A percentile compares a stretch with the other conserved stretches of the same genome.
phyloP scores from a whole-genome alignment of 352 stramenopile genomes.

The Phytopythium mirpurense region DNA sequence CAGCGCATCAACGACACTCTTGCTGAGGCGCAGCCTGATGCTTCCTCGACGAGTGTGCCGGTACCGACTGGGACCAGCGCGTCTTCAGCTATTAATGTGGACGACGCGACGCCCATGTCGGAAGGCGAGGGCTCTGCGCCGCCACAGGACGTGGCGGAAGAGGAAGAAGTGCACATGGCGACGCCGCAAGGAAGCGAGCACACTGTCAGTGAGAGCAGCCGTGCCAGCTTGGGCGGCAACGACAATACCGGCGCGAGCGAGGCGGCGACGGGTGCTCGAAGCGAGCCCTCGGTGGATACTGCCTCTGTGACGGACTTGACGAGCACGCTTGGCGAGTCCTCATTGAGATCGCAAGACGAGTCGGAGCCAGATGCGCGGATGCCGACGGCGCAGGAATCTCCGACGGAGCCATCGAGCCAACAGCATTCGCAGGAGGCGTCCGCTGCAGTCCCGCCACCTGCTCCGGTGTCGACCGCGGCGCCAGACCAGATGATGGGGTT shows the following conservation, averaged over 20 bases:
- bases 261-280: conserved; percentile 4
- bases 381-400: conserved; percentile 30
- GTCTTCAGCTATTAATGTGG: not conserved
- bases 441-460: conserved; percentile 6
- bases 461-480: conserved; percentile 8
- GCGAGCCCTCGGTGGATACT: conserved; percentile 38
- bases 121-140: not conserved
- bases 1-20: conserved; percentile 47
- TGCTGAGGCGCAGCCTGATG: conserved; percentile 34
- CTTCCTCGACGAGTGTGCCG: conserved; percentile 4
- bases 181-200: conserved; percentile 30
- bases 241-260: not conserved
- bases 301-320: conserved; percentile 80
- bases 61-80: conserved; percentile 2
- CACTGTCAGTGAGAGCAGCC: conserved; percentile 25
- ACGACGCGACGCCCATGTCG: conserved; percentile 3
- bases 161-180: conserved; percentile 11
- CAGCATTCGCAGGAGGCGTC: not conserved
- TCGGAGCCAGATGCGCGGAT: conserved; percentile 46
- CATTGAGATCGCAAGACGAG: conserved; percentile 62
- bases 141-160: not conserved
- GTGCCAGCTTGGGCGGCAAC: conserved; percentile 10
- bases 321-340: conserved; percentile 79
- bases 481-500: conserved; percentile 72
- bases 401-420: not conserved